Evolutionary conservation across 768 basidiomycete genomes (phyloP), one percentile per base, ranked within the genome.

Genomic region (Tricholoma matsutake): DNA sequence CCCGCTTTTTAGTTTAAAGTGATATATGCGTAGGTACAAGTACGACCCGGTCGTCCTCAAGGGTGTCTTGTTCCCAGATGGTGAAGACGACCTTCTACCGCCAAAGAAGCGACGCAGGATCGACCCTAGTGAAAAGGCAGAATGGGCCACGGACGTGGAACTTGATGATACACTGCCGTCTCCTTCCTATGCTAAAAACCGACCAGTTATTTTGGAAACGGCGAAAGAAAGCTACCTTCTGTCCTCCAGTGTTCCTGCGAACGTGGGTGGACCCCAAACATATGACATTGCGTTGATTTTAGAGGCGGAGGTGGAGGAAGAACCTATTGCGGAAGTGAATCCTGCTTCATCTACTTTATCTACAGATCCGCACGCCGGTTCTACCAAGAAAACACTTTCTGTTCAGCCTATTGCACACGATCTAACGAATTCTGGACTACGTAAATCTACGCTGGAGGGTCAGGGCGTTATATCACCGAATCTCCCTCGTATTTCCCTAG

Each of bases 1-100:
- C 31, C 10, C 16, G 10, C 9, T 39, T 57, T 41, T 31, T 18
- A 56, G 49, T 31, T 61, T 18, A 52, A 51, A 10, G 56, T 41
- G 57, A 29, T 53, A 25, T 35, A 20, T 35, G 57, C 53, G 43
- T 39, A 86, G 85, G 56, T 86, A 80, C 60, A 85, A 85, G 70
- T 86, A 84, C 61, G 73, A 80, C 7, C 78, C 83, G 0, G 66
- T 67, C 4, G 67, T 79, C 3, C 71, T 86, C 6, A 73, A 74
- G 29, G 71, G 72, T 29, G 71, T 78, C 0, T 71, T 86, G 13
- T 85, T 85, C 69, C 81, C 62, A 2, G 51, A 65, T 14, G 58
- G 66, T 6, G 45, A 61, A 1, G 59, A 63, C 2, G 69, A 71
- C 4, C 64, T 63, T 22, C 69, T 69, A 9, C 73, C 70, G 11